phyloP scores from a whole-genome alignment of 306 rosid species.

The Lablab purpureus region DNA sequence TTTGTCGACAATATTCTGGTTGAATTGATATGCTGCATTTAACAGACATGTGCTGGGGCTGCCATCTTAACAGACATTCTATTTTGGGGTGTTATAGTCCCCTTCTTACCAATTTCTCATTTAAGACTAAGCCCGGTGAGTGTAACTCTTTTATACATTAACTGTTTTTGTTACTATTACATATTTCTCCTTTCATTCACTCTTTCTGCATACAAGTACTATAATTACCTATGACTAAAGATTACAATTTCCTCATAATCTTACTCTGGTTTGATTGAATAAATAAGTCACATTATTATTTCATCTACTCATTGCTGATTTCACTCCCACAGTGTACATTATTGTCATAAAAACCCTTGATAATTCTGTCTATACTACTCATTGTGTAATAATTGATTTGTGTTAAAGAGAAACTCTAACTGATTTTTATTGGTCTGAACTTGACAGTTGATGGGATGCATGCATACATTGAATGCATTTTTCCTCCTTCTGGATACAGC shows the following conservation, averaged over 20 bases:
- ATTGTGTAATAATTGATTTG: not conserved
- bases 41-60: conserved; percentile 90
- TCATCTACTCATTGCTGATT: not conserved
- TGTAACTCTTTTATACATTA: not conserved
- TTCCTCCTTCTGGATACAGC: conserved; percentile 78
- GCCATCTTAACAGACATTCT: conserved; percentile 75
- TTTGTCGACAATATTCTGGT: conserved; percentile 33
- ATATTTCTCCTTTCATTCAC: not conserved
- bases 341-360: not conserved
- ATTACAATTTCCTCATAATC: not conserved
- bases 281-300: not conserved
- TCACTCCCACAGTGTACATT: not conserved
- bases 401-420: not conserved
- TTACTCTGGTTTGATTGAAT: not conserved
- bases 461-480: conserved; percentile 71
- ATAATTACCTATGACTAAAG: not conserved
- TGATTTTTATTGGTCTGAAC: conserved; percentile 25
- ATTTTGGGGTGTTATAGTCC: conserved; percentile 87
- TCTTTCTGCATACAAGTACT: conserved; percentile 6
- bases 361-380: not conserved
- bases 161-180: not conserved
- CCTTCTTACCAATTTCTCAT: conserved; percentile 64
- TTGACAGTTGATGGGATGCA: conserved; percentile 78
- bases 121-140: conserved; percentile 69
- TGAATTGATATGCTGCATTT: conserved; percentile 45